Evolutionary conservation across 108 stramenopile genomes (phyloP).

Genomic region (Fragilariopsis cylindrus): DNA sequence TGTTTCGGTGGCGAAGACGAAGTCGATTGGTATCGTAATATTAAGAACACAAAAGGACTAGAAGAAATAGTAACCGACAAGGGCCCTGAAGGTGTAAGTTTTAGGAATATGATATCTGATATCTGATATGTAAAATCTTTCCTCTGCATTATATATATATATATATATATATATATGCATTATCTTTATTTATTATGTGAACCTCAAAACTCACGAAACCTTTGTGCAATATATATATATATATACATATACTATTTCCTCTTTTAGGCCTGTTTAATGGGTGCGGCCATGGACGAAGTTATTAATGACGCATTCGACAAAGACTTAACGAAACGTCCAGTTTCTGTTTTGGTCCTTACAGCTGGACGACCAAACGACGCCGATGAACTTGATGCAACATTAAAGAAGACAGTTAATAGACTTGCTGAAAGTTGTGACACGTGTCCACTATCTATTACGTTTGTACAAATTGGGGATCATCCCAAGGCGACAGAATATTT

Average conservation of each 20-base stretch:
- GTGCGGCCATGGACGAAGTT: conserved; percentile 12
- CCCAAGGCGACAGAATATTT: conserved; percentile 1
- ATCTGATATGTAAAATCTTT: too few species aligned
- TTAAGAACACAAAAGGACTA: conserved; percentile 5
- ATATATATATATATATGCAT: too few species aligned
- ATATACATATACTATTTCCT: too few species aligned
- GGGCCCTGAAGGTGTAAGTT: conserved; percentile 6
- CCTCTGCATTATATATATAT: too few species aligned
- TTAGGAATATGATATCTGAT: too few species aligned
- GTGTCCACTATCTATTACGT: conserved; percentile 15
- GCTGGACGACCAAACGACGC: conserved; percentile 6
- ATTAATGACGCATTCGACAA: conserved; percentile 10
- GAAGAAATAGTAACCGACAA: conserved; percentile 15
- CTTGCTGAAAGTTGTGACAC: not conserved
- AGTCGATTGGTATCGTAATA: conserved; percentile 12
- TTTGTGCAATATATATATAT: too few species aligned
- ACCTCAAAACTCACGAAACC: too few species aligned
- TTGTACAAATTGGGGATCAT: conserved; percentile 16
- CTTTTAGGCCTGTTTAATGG: conserved; percentile 8
- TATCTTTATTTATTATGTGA: too few species aligned
- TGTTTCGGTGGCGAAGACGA: conserved; percentile 13
- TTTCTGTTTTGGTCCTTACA: conserved; percentile 9
- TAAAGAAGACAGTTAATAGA: not conserved
- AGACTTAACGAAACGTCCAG: conserved; percentile 1
- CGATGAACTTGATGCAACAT: not conserved